These are phyloP conservation scores for Scleroderma citrinum DNA, from an alignment of 768 basidiomycete species.

Conservation along the genomic window DNA sequence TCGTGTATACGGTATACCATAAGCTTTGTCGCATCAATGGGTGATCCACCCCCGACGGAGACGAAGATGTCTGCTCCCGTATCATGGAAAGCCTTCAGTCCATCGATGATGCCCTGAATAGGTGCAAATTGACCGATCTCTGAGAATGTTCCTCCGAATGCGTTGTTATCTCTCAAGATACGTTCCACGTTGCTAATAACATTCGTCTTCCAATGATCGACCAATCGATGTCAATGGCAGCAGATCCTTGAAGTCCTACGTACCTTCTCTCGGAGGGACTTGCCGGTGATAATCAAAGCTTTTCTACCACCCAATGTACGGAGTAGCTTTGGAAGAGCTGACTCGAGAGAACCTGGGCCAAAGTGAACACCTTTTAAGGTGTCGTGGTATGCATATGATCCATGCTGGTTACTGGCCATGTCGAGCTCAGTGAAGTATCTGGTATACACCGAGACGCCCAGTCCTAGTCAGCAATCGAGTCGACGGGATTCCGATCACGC, in stretches of 20 bases:
- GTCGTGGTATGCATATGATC: slow-evolving; percentile 63
- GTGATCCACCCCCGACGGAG: slow-evolving; percentile 74
- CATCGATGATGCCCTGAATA: slow-evolving; percentile 56
- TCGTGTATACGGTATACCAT: slow-evolving; percentile 61
- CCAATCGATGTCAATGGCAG: slow-evolving; percentile 7
- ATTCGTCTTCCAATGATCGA: slow-evolving; percentile 16
- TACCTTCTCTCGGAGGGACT: slow-evolving; percentile 61
- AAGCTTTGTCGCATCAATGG: slow-evolving; percentile 72
- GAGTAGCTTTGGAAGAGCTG: slow-evolving; percentile 60
- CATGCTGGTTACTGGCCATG: slow-evolving; percentile 23
- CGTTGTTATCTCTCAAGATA: slow-evolving; percentile 49
- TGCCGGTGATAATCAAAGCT: slow-evolving; percentile 69
- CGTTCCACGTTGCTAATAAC: slow-evolving; percentile 21
- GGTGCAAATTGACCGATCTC: slow-evolving; percentile 73
- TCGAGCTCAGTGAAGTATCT: not conserved
- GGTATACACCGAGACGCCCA: too few species aligned
- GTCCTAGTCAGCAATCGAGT: too few species aligned
- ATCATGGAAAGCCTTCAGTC: slow-evolving; percentile 48
- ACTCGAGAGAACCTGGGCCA: slow-evolving; percentile 60
- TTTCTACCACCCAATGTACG: slow-evolving; percentile 49
- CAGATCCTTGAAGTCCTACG: not conserved
- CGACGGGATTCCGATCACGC: too few species aligned
- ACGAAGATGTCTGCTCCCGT: slow-evolving; percentile 63
- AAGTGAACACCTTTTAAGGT: slow-evolving; percentile 65
- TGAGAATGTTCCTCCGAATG: slow-evolving; percentile 64